Evolutionary conservation across 768 basidiomycete genomes (phyloP).

Genomic region (Boletus rufocinnamomeus): DNA sequence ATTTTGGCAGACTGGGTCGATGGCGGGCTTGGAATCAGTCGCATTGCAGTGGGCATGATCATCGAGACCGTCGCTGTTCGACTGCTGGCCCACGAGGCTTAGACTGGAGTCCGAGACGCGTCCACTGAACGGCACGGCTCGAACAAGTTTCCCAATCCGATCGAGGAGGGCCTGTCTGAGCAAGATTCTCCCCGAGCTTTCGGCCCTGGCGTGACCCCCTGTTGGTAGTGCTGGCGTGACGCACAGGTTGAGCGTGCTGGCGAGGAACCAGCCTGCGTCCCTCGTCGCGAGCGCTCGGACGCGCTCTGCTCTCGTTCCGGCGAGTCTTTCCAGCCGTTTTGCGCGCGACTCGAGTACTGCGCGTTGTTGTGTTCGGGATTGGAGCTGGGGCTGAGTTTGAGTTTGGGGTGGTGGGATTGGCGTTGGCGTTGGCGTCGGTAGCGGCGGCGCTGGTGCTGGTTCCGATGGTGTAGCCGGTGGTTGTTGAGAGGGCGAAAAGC

Average conservation of each 20-base stretch:
- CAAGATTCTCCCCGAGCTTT: not conserved
- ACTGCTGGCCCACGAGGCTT: not conserved
- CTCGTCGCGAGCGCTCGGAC: conserved; percentile 27
- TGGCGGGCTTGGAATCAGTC: not conserved
- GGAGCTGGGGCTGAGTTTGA: not conserved
- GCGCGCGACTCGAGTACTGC: not conserved
- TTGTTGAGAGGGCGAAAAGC: not conserved
- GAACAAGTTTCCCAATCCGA: conserved; percentile 28
- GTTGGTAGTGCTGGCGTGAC: conserved; percentile 1
- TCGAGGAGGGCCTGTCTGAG: conserved; percentile 23
- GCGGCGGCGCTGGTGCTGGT: not conserved
- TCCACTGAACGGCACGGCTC: not conserved
- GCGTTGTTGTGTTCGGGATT: not conserved
- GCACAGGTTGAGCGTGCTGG: conserved; percentile 28
- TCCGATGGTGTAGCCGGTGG: not conserved
- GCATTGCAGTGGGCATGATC: not conserved
- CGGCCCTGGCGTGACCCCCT: not conserved
- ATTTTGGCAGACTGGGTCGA: conserved; percentile 28
- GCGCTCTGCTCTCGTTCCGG: conserved; percentile 19
- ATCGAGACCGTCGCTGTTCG: not conserved
- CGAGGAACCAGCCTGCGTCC: conserved; percentile 33
- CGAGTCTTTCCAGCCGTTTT: conserved; percentile 11
- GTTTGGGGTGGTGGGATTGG: conserved; percentile 1
- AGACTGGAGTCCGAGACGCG: not conserved
- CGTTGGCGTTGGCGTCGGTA: not conserved